These are phyloP conservation scores for Gastrolobium bilobum DNA, from an alignment of 306 rosid genomes.

Conservation along the genomic window DNA sequence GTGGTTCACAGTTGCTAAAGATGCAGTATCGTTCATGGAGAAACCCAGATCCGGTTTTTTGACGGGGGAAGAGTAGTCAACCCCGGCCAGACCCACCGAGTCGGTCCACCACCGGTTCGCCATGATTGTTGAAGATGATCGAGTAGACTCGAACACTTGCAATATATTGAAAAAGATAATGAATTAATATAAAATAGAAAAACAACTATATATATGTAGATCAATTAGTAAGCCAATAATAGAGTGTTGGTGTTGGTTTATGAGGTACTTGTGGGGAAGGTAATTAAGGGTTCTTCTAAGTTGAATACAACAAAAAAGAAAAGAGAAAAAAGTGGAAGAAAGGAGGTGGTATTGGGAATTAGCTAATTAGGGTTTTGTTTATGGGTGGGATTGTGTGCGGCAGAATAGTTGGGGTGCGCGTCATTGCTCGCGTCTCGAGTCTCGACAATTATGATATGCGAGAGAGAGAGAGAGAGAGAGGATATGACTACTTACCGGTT, in stretches of 20 bases:
- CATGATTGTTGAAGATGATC: constrained; percentile 43
- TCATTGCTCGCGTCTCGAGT: constrained; percentile 23
- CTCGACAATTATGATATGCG: not conserved
- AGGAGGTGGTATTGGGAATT: constrained; percentile 5
- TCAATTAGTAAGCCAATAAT: too few relatives aligned
- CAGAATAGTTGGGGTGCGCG: not conserved
- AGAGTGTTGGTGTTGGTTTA: too few relatives aligned
- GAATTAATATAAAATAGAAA: too few relatives aligned
- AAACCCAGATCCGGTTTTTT: constrained; percentile 71
- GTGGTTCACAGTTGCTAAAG: not conserved
- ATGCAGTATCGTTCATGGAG: constrained; percentile 54
- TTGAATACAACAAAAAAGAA: not conserved
- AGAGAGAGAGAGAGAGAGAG: not conserved
- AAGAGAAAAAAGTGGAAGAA: not conserved
- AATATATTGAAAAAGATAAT: too few relatives aligned
- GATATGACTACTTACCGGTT: not conserved
- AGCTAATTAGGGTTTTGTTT: constrained; percentile 31
- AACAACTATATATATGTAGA: too few relatives aligned
- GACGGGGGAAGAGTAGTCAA: constrained; percentile 51
- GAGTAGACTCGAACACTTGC: not conserved
- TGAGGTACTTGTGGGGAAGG: not conserved
- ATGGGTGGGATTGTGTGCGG: not conserved
- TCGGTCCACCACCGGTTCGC: constrained; percentile 78
- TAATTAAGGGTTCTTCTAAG: not conserved
- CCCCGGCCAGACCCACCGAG: constrained; percentile 63